A percentile compares a stretch with the other conserved stretches of the same genome.
Evolutionary conservation across 495 filamentous ascomycete genomes (phyloP).

Genomic region (Rostrohypoxylon terebratum): DNA sequence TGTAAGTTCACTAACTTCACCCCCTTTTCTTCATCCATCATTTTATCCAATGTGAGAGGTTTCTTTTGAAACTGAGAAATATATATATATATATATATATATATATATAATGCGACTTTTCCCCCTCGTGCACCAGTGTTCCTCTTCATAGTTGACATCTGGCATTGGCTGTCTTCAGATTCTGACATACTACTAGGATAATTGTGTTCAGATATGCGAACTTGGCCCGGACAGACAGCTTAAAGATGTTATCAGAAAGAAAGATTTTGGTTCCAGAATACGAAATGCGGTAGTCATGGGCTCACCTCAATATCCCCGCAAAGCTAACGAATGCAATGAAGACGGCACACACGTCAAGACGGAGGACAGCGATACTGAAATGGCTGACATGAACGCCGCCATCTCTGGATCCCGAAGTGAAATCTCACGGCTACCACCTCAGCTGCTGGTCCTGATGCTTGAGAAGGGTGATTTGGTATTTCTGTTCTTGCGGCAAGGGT

Average conservation of each 20-base stretch:
- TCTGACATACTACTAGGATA: slow-evolving; percentile 62
- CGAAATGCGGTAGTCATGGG: slow-evolving; percentile 72
- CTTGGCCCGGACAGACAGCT: slow-evolving; percentile 71
- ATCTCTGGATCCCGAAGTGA: slow-evolving; percentile 10
- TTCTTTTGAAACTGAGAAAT: too few species aligned
- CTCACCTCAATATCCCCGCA: slow-evolving; percentile 47
- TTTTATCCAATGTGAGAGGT: neutral
- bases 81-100: too few species aligned
- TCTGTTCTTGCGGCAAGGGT: slow-evolving; percentile 67
- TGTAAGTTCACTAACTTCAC: slow-evolving; percentile 60
- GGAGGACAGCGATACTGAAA: slow-evolving; percentile 37
- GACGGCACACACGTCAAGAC: slow-evolving; percentile 48
- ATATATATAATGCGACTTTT: too few species aligned
- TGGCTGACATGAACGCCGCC: slow-evolving; percentile 17
- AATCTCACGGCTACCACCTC: slow-evolving; percentile 69
- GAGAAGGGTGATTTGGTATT: slow-evolving; percentile 77
- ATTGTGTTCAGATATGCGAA: slow-evolving; percentile 78
- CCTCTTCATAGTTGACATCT: neutral
- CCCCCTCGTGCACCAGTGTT: neutral
- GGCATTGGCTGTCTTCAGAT: neutral
- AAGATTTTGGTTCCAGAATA: slow-evolving; percentile 79
- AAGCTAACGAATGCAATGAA: slow-evolving; percentile 46
- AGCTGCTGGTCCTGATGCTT: slow-evolving; percentile 79
- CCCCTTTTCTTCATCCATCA: slow-evolving; percentile 31
- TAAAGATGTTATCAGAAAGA: slow-evolving; percentile 75